Conservation (phyloP, 305 asterid species). For the Fraxinus albicans region DNA sequence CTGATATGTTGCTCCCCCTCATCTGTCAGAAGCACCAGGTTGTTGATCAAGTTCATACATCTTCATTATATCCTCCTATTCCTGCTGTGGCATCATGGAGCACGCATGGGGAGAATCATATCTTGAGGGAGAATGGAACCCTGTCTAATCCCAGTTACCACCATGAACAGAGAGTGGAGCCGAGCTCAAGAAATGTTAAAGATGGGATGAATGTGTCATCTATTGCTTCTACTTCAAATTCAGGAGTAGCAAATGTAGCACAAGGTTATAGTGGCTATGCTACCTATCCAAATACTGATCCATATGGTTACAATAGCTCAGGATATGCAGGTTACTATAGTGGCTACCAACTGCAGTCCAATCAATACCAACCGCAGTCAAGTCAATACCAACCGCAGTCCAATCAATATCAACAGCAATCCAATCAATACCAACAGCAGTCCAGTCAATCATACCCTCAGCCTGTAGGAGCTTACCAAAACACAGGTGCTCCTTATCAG, state of each 20-base stretch:
- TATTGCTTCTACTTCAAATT: conserved; percentile 58
- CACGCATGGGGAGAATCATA: conserved; percentile 47
- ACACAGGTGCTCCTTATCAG: conserved; percentile 99
- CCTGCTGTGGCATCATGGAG: conserved; percentile 63
- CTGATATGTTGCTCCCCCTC: conserved; percentile 14
- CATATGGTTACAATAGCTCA: conserved; percentile 71
- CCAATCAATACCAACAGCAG: conserved; percentile 57
- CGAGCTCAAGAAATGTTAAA: conserved; percentile 49
- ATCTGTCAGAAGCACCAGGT: conserved; percentile 56
- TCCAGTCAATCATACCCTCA: conserved; percentile 67
- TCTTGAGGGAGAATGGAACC: conserved; percentile 63
- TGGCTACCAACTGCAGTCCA: conserved; percentile 60
- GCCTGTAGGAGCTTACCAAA: conserved; percentile 87
- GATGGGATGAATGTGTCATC: conserved; percentile 55
- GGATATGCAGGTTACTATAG: conserved; percentile 68
- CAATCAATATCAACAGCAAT: conserved; percentile 46
- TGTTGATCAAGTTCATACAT: conserved; percentile 50
- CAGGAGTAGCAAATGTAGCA: conserved; percentile 57
- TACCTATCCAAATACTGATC: conserved; percentile 65
- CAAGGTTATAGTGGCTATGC: conserved; percentile 73
- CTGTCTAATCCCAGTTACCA: conserved; percentile 53
- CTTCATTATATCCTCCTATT: conserved; percentile 61
- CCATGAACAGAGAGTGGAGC: conserved; percentile 50
- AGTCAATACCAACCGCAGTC: conserved; percentile 38
- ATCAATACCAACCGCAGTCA: conserved; percentile 31